Base-by-base conservation (phyloP, 352 stramenopile species). In the Pseudoperonospora humuli region DNA sequence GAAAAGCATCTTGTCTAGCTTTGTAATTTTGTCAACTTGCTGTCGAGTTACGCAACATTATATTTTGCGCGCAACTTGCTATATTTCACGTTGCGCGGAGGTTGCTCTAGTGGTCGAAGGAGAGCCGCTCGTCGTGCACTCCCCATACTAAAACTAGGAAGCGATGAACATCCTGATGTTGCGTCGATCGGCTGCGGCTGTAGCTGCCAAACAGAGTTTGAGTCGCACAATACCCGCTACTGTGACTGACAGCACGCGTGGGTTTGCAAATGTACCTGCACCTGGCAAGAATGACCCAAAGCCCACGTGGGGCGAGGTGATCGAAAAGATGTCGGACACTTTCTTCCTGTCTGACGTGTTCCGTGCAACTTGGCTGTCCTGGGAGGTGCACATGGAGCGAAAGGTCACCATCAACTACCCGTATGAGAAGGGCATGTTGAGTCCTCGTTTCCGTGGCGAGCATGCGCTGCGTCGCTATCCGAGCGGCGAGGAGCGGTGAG, bases 341-440 rank as follows among this genome's bases (percentile, higher is more conserved):
- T 92, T 92, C 61, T 92, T 92, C 70, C 64, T 92, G 6, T 74
- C 65, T 35, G 79, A 92, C 45, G 73, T 92, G 32, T 76, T 78
- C 55, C 79, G 79, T 33, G 79, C 76, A 26, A 81, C 70, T 21
- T 92, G 79, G 79, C 50, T 92, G 45, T 65, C 79, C 23, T 85
- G 75, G 65, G 80, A 92, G 40, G 66, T 90, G 38, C 78, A 90
- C 60, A 47, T 89, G 33, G 77, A 93, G 54, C 75, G 73, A 49
- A 98, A 98, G 70, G 80, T 97, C 14, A 99, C 95, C 23, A 97
- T 99, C 73, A 99, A 99, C 79, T 99, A 99, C 71, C 96, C 96
- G 37, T 99, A 97, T 62, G 97, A 99, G 63, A 98, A 98, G 67
- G 89, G 87, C 50, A 80, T 90, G 47, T 54, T 99, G 26, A 97